These are phyloP conservation scores for Aspergillus costaricaensis DNA, from an alignment of 2,329 filamentous ascomycete species.

Conservation along the genomic window DNA sequence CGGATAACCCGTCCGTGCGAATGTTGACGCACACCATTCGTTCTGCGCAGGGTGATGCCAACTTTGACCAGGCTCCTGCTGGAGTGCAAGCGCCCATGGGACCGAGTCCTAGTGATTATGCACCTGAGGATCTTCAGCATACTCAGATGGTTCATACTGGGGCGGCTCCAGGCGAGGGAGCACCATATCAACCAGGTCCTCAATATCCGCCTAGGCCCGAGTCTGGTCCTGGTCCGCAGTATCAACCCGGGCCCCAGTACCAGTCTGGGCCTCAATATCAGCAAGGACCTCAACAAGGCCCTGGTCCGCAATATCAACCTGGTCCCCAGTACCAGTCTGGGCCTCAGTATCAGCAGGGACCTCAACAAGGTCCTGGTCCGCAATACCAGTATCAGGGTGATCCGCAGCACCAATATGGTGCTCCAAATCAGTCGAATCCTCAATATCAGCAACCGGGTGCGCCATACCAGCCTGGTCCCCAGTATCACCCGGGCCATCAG, in stretches of 20 bases:
- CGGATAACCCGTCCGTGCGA: slow-evolving; percentile 4
- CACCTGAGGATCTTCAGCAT: neutral
- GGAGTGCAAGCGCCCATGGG: slow-evolving; percentile 6
- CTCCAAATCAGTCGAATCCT: neutral
- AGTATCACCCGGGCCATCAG: neutral
- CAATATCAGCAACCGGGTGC: neutral
- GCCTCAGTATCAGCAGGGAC: neutral
- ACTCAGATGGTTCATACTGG: neutral
- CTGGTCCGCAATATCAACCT: neutral
- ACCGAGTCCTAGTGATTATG: slow-evolving; percentile 12
- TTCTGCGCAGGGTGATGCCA: slow-evolving; percentile 11
- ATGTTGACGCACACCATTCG: slow-evolving; percentile 10
- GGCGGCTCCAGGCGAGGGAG: neutral
- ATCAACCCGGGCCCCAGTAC: neutral
- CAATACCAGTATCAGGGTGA: neutral
- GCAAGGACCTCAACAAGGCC: neutral
- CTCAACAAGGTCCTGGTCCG: neutral
- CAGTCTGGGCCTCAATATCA: neutral
- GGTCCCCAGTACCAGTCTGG: neutral
- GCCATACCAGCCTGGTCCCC: neutral
- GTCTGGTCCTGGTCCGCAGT: neutral
- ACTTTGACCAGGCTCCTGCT: slow-evolving; percentile 10
- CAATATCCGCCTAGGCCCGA: neutral
- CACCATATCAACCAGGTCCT: neutral
- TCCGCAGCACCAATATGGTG: neutral